Conservation (phyloP, 2,329 filamentous ascomycete genomes). For the Bipolaris gigantea region DNA sequence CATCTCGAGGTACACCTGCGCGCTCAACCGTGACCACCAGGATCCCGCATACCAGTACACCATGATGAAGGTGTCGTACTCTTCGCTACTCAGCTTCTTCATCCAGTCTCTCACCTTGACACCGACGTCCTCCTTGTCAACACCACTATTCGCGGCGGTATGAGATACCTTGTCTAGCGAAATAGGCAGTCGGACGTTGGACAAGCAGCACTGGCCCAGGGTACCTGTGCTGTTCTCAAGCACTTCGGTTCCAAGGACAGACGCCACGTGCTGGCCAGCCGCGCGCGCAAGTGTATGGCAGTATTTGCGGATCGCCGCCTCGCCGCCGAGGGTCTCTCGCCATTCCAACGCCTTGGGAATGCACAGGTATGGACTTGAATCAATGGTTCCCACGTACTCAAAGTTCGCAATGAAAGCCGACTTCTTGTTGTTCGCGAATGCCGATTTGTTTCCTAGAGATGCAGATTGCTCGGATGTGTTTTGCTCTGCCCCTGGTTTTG, state of each 20-base stretch:
- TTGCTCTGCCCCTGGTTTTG: not conserved
- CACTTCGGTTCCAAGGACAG: conserved; percentile 68
- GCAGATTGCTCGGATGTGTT: conserved; percentile 4
- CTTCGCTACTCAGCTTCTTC: conserved; percentile 47
- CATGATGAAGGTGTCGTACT: conserved; percentile 74
- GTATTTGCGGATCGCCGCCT: conserved; percentile 69
- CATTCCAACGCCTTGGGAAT: conserved; percentile 72
- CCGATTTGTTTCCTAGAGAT: not conserved
- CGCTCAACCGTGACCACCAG: conserved; percentile 74
- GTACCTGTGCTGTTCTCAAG: conserved; percentile 67
- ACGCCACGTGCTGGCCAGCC: conserved; percentile 64
- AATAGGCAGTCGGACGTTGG: conserved; percentile 74
- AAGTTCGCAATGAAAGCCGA: conserved; percentile 70
- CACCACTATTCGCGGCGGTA: conserved; percentile 18
- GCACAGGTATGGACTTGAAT: conserved; percentile 72
- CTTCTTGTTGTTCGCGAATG: conserved; percentile 46
- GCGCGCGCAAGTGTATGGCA: conserved; percentile 63
- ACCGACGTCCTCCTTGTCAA: conserved; percentile 26
- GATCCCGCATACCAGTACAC: conserved; percentile 62
- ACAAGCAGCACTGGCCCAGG: conserved; percentile 68
- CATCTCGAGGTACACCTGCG: conserved; percentile 80
- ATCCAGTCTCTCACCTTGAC: conserved; percentile 46
- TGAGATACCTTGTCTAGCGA: conserved; percentile 38
- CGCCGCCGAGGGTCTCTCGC: conserved; percentile 71
- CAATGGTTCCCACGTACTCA: conserved; percentile 74